These are phyloP conservation scores for Coemansia sp. DNA, from an alignment of 192 early-diverging fungal species.

Conservation along the genomic window DNA sequence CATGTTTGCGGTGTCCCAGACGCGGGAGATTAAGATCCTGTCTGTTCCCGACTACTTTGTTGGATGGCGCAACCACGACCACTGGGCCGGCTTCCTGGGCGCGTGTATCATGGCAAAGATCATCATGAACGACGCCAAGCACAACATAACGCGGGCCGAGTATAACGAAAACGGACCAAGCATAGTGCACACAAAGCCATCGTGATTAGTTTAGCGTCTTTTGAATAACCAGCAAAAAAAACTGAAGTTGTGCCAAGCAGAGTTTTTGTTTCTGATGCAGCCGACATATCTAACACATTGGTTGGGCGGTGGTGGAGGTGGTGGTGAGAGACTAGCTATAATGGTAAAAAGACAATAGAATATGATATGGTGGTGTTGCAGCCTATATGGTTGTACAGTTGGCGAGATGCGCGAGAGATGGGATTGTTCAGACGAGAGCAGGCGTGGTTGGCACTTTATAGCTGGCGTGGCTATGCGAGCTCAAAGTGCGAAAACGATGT, in stretches of 20 bases:
- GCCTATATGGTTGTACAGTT: neutral
- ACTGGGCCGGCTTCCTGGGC: constrained; percentile 77
- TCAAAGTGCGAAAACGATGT: constrained; percentile 53
- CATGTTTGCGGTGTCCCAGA: constrained; percentile 81
- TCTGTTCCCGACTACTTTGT: constrained; percentile 88
- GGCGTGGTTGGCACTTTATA: neutral
- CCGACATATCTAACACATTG: no score
- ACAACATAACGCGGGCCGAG: constrained; percentile 78
- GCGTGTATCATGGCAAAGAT: constrained; percentile 87
- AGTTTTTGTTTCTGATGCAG: neutral
- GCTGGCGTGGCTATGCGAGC: constrained; percentile 24
- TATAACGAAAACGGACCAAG: constrained; percentile 91
- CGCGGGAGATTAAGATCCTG: constrained; percentile 76
- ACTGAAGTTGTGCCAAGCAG: neutral
- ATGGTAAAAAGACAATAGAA: neutral
- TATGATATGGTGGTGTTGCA: neutral
- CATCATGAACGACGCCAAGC: constrained; percentile 64
- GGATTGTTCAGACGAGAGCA: neutral
- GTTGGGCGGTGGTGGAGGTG: no score
- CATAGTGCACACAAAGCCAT: constrained; percentile 68
- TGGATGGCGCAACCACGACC: constrained; percentile 66
- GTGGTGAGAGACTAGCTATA: no score
- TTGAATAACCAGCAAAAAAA: neutral
- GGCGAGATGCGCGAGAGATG: neutral
- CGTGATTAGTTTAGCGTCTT: constrained; percentile 13